These are phyloP conservation scores for Hypoxylon sp. DNA, from an alignment of 2,329 filamentous ascomycete genomes.

Conservation along the genomic window DNA sequence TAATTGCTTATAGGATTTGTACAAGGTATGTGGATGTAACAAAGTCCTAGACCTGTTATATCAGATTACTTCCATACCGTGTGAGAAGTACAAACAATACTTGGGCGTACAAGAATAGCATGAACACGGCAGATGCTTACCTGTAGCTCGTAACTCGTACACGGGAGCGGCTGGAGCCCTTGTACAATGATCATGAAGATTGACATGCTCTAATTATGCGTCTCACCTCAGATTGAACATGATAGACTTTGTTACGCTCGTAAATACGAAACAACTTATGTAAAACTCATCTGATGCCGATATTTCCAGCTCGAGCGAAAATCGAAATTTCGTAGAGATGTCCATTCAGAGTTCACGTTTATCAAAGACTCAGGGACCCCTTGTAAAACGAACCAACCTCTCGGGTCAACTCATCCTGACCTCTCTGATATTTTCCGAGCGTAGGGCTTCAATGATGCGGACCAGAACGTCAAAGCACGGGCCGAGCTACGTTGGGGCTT, in stretches of 20 bases:
- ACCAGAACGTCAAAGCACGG: constrained; percentile 23
- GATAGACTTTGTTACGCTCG: constrained; percentile 6
- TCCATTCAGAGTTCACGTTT: not conserved
- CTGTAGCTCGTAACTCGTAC: not conserved
- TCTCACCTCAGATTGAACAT: constrained; percentile 16
- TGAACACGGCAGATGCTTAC: constrained; percentile 8
- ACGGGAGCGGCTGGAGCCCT: not conserved
- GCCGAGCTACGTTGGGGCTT: constrained; percentile 23
- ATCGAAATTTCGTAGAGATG: constrained; percentile 6
- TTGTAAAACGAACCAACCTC: constrained; percentile 31
- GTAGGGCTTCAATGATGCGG: constrained; percentile 29
- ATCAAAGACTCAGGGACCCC: constrained; percentile 1
- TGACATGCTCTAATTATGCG: constrained; percentile 8
- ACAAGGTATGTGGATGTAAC: constrained; percentile 9
- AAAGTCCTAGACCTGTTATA: not conserved
- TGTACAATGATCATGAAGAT: constrained; percentile 10
- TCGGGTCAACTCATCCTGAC: constrained; percentile 31
- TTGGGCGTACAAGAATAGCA: not conserved
- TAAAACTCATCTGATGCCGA: constrained; percentile 13
- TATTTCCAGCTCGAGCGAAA: constrained; percentile 7
- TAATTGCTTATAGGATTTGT: constrained; percentile 15
- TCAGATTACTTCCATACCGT: constrained; percentile 3
- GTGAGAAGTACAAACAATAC: constrained; percentile 17
- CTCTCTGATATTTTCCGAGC: constrained; percentile 19
- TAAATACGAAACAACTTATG: constrained; percentile 1